phyloP scores from a whole-genome alignment of 73 alveolate species.

The Diophrys sp. region DNA sequence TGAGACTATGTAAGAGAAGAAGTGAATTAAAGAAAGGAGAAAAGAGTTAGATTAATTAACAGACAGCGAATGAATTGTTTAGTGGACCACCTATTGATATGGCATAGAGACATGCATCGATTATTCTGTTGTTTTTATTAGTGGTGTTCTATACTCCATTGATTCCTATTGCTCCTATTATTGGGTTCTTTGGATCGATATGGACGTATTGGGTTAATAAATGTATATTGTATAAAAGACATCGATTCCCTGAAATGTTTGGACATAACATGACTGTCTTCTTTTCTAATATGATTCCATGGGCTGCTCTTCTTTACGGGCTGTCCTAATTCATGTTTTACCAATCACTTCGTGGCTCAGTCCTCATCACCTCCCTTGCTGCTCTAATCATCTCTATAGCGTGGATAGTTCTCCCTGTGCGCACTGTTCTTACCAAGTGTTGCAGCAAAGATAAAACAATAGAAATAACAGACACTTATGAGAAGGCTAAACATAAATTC shows the following conservation, averaged over 20 bases:
- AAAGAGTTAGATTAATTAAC: slow-evolving; percentile 14
- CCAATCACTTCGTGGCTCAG: neutral
- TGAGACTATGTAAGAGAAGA: slow-evolving; percentile 25
- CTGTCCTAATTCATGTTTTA: slow-evolving; percentile 19
- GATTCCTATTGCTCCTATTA: slow-evolving; percentile 48
- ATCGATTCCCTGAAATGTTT: slow-evolving; percentile 49
- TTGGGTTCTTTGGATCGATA: slow-evolving; percentile 32
- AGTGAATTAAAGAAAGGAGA: slow-evolving; percentile 12
- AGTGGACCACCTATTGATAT: slow-evolving; percentile 26
- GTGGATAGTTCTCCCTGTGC: slow-evolving; percentile 48
- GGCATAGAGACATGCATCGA: slow-evolving; percentile 56
- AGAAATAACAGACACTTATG: slow-evolving; percentile 30
- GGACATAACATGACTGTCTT: slow-evolving; percentile 54
- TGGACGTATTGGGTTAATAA: slow-evolving; percentile 59
- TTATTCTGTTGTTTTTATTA: slow-evolving; percentile 35
- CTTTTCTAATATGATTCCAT: slow-evolving; percentile 49
- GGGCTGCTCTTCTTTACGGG: slow-evolving; percentile 28
- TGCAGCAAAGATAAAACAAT: neutral
- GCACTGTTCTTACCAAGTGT: slow-evolving; percentile 27
- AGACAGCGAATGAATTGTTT: slow-evolving; percentile 14
- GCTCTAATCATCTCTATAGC: slow-evolving; percentile 5
- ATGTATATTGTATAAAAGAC: slow-evolving; percentile 47
- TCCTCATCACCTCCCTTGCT: slow-evolving; percentile 14
- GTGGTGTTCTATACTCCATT: slow-evolving; percentile 54
- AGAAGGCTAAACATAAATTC: slow-evolving; percentile 12